phyloP scores from a whole-genome alignment of 345 rosid species.

The Acer campestre region DNA sequence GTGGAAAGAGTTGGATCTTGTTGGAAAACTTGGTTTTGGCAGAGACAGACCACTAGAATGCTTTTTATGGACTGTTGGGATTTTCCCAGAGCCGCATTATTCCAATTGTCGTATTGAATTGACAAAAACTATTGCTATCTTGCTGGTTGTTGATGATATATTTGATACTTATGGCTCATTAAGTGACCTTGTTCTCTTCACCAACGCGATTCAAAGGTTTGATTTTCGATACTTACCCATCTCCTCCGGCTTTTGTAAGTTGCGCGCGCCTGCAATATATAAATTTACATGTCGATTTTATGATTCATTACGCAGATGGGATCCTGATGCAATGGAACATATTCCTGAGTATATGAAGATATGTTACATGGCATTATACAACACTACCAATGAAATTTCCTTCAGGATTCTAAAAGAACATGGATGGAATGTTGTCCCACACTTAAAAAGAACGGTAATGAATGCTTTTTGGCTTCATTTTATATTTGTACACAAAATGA shows the following conservation, averaged over 20 bases:
- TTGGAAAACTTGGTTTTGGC: slow-evolving; percentile 29
- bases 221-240: neutral
- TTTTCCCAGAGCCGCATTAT: slow-evolving; percentile 27
- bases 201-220: slow-evolving; percentile 26
- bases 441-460: slow-evolving; percentile 28
- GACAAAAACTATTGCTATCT: slow-evolving; percentile 25
- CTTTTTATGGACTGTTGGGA: slow-evolving; percentile 29
- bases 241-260: too few relatives aligned
- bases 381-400: slow-evolving; percentile 34
- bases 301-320: slow-evolving; percentile 22
- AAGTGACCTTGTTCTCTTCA: slow-evolving; percentile 26
- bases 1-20: slow-evolving; percentile 31
- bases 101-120: slow-evolving; percentile 26
- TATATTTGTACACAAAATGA: too few relatives aligned
- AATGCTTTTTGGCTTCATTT: neutral
- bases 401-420: slow-evolving; percentile 27
- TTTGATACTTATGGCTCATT: slow-evolving; percentile 31
- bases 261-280: neutral
- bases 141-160: slow-evolving; percentile 34
- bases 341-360: slow-evolving; percentile 39
- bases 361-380: slow-evolving; percentile 34
- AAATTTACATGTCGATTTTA: neutral
- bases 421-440: slow-evolving; percentile 25
- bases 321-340: slow-evolving; percentile 29
- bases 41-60: slow-evolving; percentile 35